phyloP scores from a whole-genome alignment of 2,329 filamentous ascomycete genomes.

The Aspergillus caelatus region DNA sequence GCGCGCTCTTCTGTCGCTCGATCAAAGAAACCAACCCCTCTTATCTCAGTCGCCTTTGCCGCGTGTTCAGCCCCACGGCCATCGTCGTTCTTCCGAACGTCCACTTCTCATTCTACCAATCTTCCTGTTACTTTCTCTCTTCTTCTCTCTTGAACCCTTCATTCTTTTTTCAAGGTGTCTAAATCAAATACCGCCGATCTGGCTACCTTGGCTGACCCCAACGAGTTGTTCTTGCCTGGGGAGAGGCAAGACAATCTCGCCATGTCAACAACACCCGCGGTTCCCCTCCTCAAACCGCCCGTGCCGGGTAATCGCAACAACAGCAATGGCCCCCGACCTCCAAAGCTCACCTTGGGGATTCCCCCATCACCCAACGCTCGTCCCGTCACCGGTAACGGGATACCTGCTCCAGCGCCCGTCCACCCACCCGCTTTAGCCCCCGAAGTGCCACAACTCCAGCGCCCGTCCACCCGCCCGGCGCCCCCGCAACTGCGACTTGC shows the following conservation, averaged over 20 bases:
- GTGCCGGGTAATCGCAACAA: conserved; percentile 70
- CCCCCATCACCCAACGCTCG: conserved; percentile 83
- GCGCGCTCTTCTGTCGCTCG: not conserved
- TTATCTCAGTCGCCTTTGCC: conserved; percentile 1
- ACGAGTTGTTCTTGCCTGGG: conserved; percentile 45
- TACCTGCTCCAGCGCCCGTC: conserved; percentile 33
- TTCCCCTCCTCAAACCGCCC: conserved; percentile 79
- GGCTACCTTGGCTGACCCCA: conserved; percentile 42
- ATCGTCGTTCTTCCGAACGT: not conserved
- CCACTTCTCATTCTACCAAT: not conserved
- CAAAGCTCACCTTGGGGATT: conserved; percentile 84
- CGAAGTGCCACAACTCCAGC: conserved; percentile 36
- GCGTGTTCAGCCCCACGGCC: conserved; percentile 5
- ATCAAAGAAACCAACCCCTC: not conserved
- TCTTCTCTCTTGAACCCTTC: conserved; percentile 7
- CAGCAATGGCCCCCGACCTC: conserved; percentile 65
- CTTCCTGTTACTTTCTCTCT: conserved; percentile 1
- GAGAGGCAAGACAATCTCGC: conserved; percentile 49
- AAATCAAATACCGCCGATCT: conserved; percentile 33
- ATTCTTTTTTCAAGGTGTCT: conserved; percentile 22
- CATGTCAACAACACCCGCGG: conserved; percentile 71
- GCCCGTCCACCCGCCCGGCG: conserved; percentile 56
- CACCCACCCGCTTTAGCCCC: conserved; percentile 27
- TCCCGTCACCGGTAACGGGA: conserved; percentile 61
- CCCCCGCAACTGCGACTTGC: conserved; percentile 82